Evolutionary conservation across 2,329 filamentous ascomycete species (phyloP).

Genomic region (Myriangium duriaei): DNA sequence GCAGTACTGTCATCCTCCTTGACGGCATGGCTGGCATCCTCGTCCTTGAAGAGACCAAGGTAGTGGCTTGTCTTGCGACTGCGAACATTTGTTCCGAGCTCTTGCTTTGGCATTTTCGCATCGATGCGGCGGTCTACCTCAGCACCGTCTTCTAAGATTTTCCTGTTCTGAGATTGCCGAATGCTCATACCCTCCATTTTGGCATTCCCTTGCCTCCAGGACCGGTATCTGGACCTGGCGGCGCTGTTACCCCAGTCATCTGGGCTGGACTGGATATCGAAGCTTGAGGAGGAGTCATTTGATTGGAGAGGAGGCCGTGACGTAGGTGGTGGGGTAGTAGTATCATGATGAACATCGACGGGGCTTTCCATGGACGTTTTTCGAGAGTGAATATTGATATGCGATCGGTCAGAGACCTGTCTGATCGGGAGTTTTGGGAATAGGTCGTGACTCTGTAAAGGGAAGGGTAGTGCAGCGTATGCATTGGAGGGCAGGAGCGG

Average conservation of each 20-base stretch:
- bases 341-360: background rate
- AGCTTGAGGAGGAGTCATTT: background rate
- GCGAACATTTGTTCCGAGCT: constrained; percentile 41
- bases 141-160: constrained; percentile 27
- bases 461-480: constrained; percentile 7
- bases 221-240: constrained; percentile 34
- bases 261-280: constrained; percentile 8
- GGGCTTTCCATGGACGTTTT: constrained; percentile 2
- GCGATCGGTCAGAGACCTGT: constrained; percentile 3
- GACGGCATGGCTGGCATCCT: constrained; percentile 39
- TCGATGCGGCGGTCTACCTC: constrained; percentile 51
- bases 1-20: constrained; percentile 33
- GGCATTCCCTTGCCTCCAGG: constrained; percentile 37
- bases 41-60: constrained; percentile 52
- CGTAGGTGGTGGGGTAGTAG: constrained; percentile 1
- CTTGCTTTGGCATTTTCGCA: constrained; percentile 47
- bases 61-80: constrained; percentile 56
- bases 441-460: constrained; percentile 8
- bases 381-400: constrained; percentile 8
- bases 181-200: constrained; percentile 27
- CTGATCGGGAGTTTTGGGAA: constrained; percentile 8
- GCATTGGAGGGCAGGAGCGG: constrained; percentile 10
- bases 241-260: constrained; percentile 21
- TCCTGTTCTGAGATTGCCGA: constrained; percentile 24
- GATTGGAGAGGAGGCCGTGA: background rate